phyloP scores from a whole-genome alignment of 768 basidiomycete species.

The Clavaria fumosa region DNA sequence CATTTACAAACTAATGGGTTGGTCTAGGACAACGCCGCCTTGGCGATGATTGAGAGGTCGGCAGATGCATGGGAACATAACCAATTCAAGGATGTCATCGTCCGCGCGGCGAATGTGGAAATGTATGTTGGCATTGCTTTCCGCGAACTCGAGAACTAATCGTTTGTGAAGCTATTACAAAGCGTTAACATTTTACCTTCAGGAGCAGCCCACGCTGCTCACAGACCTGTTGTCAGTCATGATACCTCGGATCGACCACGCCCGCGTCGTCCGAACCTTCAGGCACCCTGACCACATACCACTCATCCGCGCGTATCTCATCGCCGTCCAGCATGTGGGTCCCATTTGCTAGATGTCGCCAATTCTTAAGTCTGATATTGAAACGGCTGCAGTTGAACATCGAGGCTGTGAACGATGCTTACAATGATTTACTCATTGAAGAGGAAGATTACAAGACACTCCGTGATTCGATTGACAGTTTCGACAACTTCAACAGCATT shows the following conservation, averaged over 20 bases:
- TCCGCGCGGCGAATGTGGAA: constrained; percentile 94
- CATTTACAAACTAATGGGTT: constrained; percentile 4
- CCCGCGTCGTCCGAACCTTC: constrained; percentile 93
- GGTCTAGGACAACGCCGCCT: constrained; percentile 79
- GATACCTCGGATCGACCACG: constrained; percentile 89
- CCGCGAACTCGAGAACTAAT: neutral
- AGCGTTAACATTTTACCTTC: constrained; percentile 84
- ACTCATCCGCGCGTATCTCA: constrained; percentile 89
- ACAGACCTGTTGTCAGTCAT: constrained; percentile 88
- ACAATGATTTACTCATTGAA: constrained; percentile 95
- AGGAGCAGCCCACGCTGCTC: constrained; percentile 84
- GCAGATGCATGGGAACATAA: constrained; percentile 99
- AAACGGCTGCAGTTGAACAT: constrained; percentile 64
- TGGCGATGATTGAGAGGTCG: constrained; percentile 97
- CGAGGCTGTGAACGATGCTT: constrained; percentile 94
- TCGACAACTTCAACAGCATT: constrained; percentile 95
- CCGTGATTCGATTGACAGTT: constrained; percentile 94
- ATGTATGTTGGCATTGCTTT: constrained; percentile 34
- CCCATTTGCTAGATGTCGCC: neutral
- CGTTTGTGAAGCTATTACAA: constrained; percentile 67
- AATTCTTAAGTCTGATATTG: constrained; percentile 1
- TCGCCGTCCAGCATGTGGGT: constrained; percentile 85
- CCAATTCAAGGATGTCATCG: constrained; percentile 97
- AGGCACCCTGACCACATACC: constrained; percentile 90
- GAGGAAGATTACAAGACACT: constrained; percentile 98